Evolutionary conservation across 169 alveolate species (phyloP).

Genomic region (Eimeria acervulina): DNA sequence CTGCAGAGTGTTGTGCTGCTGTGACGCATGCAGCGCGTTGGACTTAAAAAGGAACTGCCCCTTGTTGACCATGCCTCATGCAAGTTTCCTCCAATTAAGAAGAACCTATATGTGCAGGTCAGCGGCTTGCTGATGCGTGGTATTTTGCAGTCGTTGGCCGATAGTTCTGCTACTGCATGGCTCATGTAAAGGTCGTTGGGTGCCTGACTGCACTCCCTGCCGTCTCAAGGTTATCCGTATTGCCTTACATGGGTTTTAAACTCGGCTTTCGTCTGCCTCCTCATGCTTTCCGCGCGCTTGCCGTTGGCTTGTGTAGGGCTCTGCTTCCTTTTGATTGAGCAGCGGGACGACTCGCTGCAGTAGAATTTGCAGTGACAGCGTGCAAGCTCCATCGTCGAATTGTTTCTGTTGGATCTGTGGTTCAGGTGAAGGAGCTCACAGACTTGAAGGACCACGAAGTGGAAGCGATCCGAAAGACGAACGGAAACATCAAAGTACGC

Average conservation of each 20-base stretch:
- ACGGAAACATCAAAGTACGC: conserved; percentile 93
- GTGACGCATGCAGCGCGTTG: conserved; percentile 80
- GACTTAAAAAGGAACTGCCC: conserved; percentile 90
- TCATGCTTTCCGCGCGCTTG: not conserved
- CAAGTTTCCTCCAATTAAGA: conserved; percentile 92
- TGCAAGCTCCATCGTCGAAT: no score
- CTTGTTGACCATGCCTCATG: conserved; percentile 92
- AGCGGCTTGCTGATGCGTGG: not conserved
- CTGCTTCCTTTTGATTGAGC: not conserved
- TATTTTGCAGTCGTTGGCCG: not conserved
- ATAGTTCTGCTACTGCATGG: not conserved
- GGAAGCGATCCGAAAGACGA: conserved; percentile 93
- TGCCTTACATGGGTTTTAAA: not conserved
- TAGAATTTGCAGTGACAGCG: not conserved
- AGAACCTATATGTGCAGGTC: conserved; percentile 93
- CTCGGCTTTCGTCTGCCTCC: not conserved
- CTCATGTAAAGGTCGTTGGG: not conserved
- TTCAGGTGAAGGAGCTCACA: conserved; percentile 89
- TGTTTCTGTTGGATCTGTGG: not conserved
- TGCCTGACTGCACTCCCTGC: not conserved
- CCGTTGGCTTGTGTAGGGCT: not conserved
- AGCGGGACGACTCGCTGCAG: not conserved
- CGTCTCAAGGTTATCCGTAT: not conserved
- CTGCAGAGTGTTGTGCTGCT: not conserved
- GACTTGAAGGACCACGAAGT: conserved; percentile 94